Evolutionary conservation across 1,139 yeast genomes (phyloP), one percentile per base, ranked within the genome.

Genomic region (Scheffersomyces titani): DNA sequence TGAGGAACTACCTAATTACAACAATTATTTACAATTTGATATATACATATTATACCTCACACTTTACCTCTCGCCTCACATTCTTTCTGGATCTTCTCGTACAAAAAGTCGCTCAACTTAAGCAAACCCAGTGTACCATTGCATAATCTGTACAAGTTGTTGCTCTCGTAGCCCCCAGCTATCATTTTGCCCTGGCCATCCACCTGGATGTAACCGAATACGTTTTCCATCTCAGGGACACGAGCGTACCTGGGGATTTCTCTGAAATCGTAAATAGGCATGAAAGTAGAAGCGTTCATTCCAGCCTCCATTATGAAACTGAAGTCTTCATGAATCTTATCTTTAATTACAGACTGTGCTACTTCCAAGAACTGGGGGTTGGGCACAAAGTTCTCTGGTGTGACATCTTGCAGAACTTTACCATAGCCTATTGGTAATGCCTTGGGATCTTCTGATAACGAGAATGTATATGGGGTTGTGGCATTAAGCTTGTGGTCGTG

Each of bases 211-310:
- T 88, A 89, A 0, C 97, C 97, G 57, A 87, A 76, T 1, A 86
- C 86, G 64, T 88, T 89, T 60, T 88, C 92, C 5, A 89, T 84
- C 22, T 87, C 90, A 0, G 96, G 92, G 20, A 85, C 81, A 57
- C 96, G 78, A 13, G 90, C 90, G 61, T 83, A 85, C 22, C 83
- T 75, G 0, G 96, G 93, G 2, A 86, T 80, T 54, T 81, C 84
- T 58, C 96, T 77, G 61, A 88, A 78, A 67, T 90, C 97, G 64
- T 85, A 88, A 50, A 90, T 81, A 6, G 92, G 91, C 88, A 89
- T 86, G 70, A 72, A 87, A 0, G 82, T 73, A 49, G 77, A 70
- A 21, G 83, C 81, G 65, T 83, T 87, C 46, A 84, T 82, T 5
- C 85, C 80, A 1, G 92, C 91, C 59, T 89, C 87, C 66, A 87